Conservation (phyloP, 345 rosid genomes). For the Fremontodendron californicum region DNA sequence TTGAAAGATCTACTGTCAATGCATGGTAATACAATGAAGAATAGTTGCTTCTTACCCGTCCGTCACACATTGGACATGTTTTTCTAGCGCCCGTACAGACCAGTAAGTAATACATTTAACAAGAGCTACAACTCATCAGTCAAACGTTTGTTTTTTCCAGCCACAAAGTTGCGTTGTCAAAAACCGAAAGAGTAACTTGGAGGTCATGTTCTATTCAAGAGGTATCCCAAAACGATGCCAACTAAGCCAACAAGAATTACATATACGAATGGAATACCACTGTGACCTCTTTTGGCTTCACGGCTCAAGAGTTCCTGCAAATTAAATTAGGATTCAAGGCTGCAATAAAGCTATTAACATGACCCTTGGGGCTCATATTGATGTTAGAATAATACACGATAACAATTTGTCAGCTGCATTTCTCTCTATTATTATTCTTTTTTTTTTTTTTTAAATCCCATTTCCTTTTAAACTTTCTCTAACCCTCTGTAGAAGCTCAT, state of each 20-base stretch:
- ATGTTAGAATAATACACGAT: not conserved
- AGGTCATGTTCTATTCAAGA: constrained; percentile 54
- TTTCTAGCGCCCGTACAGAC: not conserved
- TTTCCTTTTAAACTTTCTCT: not conserved
- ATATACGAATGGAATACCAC: constrained; percentile 44
- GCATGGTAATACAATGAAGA: not conserved
- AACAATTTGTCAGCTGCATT: not conserved
- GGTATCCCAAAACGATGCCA: constrained; percentile 66
- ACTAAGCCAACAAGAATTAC: constrained; percentile 62
- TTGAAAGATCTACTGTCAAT: not conserved
- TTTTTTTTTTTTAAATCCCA: not conserved
- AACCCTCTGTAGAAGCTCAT: not conserved
- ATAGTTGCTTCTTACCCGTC: constrained; percentile 4
- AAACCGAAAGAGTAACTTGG: not conserved
- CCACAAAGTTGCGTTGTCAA: not conserved
- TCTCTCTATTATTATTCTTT: not conserved
- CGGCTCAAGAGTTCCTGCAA: constrained; percentile 64
- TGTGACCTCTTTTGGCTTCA: constrained; percentile 33
- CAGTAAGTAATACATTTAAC: constrained; percentile 18
- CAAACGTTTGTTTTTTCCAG: constrained; percentile 17
- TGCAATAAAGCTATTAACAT: not conserved
- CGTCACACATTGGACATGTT: constrained; percentile 21
- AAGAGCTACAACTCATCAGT: constrained; percentile 19
- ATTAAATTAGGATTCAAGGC: not conserved
- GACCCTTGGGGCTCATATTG: not conserved